Evolutionary conservation across 2,329 filamentous ascomycete genomes (phyloP).

Genomic region (Sphaerostilbella broomeana): DNA sequence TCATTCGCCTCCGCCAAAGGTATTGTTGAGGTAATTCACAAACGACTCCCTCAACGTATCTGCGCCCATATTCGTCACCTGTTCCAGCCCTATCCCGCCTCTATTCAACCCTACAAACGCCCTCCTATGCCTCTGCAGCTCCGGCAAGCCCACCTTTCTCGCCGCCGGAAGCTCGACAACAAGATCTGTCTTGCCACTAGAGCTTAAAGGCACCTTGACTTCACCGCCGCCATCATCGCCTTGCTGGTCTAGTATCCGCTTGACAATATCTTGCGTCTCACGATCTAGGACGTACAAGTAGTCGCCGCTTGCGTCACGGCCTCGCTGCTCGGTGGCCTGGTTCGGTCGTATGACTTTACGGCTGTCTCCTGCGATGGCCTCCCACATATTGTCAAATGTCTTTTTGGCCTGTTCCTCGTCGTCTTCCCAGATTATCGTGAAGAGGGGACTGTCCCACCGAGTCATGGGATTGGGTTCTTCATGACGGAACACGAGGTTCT

Average conservation of each 20-base stretch:
- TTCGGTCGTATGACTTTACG: constrained; percentile 65
- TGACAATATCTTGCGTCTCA: constrained; percentile 70
- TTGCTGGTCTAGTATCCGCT: constrained; percentile 61
- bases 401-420: constrained; percentile 48
- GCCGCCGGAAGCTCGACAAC: constrained; percentile 56
- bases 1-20: constrained; percentile 50
- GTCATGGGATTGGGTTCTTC: constrained; percentile 84
- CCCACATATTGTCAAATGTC: constrained; percentile 65
- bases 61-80: constrained; percentile 46
- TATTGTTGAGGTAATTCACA: constrained; percentile 60
- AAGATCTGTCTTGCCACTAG: constrained; percentile 38
- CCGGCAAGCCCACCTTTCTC: constrained; percentile 61
- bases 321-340: constrained; percentile 61
- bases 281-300: constrained; percentile 76
- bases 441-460: constrained; percentile 77
- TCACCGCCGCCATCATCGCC: constrained; percentile 60
- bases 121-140: constrained; percentile 69
- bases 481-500: constrained; percentile 74
- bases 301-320: constrained; percentile 59
- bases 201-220: constrained; percentile 41
- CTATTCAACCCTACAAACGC: constrained; percentile 73
- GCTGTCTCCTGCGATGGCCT: constrained; percentile 58
- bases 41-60: constrained; percentile 56
- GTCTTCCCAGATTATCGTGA: constrained; percentile 73
- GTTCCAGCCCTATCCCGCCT: constrained; percentile 56